Base-by-base conservation (phyloP, 2,329 filamentous ascomycete species). In the Thielaviopsis euricoi region DNA sequence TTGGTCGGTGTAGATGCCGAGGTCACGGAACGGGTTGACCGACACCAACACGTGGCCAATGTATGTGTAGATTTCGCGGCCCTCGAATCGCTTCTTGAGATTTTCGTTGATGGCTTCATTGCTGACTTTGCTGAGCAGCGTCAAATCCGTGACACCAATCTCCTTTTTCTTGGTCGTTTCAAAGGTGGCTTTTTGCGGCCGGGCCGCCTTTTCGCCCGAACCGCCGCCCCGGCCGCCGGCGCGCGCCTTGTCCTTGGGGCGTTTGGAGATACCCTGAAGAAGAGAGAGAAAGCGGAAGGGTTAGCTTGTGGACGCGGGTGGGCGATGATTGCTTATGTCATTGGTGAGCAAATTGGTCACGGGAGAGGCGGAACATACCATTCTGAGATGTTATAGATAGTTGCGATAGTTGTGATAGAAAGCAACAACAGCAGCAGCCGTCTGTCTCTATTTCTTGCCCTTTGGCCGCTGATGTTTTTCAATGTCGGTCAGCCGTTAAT, bases 51-150 rank as follows among this genome's bases (percentile, higher is more conserved):
- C 93, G 85, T 97, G 91, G 74, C 93, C 93, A 70, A 98, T 98
- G 72, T 98, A 98, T 68, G 93, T 98, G 76, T 98, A 98, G 70
- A 98, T 98, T 74, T 98, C 91, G 71, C 80, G 85, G 77, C 91
- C 90, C 69, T 97, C 89, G 72, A 98, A 98, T 62, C 93, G 84
- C 76, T 97, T 94, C 78, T 96, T 95, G 71, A 98, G 71, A 71
- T 98, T 98, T 59, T 97, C 93, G 74, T 98, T 98, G 77, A 98
- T 98, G 61, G 91, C 90, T 71, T 98, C 93, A 71, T 98, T 97
- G 64, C 90, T 95, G 63, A 98, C 94, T 73, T 97, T 97, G 77
- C 90, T 96, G 68, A 98, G 86, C 66, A 98, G 77, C 3, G 93
- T 98, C 69, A 98, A 79, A 77, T 98, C 93, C 58, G 93, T 96